Evolutionary conservation across 2,329 filamentous ascomycete genomes (phyloP), one percentile per base, ranked within the genome.

Genomic region (Alternaria angustiovoidea): DNA sequence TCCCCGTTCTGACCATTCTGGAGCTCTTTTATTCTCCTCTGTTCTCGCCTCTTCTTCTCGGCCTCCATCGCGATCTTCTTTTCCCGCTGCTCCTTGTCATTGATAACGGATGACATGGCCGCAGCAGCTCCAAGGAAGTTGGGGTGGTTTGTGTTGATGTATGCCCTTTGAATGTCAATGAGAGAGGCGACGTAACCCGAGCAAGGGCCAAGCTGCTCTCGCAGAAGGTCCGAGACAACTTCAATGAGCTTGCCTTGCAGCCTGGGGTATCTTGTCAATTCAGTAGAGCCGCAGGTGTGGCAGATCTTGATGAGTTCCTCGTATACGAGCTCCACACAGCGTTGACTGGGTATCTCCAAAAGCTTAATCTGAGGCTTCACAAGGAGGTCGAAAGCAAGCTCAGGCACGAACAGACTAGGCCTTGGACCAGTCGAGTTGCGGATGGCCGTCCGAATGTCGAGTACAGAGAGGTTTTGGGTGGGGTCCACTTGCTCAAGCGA

Each of bases 291-390:
- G 80, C 95, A 99, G 1, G 95, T 99, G 78, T 99, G 95, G 81
- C 95, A 97, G 69, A 99, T 98, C 82, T 99, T 99, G 83, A 99
- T 99, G 44, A 99, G 86, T 79, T 99, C 95, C 78, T 99, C 95
- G 78, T 99, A 99, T 3, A 99, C 95, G 54, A 99, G 87, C 80
- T 99, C 95, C 51, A 99, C 95, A 74, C 95, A 99, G 71, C 95
- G 89, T 77, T 99, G 95, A 76, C 93, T 96, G 9, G 95, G 95
- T 26, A 95, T 89, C 78, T 99, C 95, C 28, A 99, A 84, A 54
- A 99, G 86, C 82, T 98, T 98, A 80, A 99, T 99, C 79, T 99
- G 95, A 28, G 95, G 95, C 81, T 99, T 99, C 46, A 99, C 95
- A 44, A 99, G 87, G 22, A 99, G 87, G 78, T 99, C 95, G 78